Evolutionary conservation across 306 rosid genomes (phyloP).

Genomic region (Sphenostylis stenocarpa): DNA sequence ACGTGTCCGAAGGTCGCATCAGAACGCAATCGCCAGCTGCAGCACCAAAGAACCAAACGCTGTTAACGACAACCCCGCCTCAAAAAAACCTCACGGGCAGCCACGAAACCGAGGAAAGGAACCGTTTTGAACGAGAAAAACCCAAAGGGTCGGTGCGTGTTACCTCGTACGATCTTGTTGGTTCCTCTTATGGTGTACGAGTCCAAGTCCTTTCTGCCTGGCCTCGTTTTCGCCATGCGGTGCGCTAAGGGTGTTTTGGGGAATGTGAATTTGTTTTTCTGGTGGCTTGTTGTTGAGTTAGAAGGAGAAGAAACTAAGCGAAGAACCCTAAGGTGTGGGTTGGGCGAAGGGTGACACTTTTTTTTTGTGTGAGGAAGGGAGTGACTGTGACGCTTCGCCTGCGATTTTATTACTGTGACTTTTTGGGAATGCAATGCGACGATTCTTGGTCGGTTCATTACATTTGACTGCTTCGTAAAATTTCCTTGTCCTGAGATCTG

Average conservation of each 20-base stretch:
- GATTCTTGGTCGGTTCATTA: conserved; percentile 17
- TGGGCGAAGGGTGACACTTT: not conserved
- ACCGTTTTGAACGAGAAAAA: conserved; percentile 1
- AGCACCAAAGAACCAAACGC: not conserved
- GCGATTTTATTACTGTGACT: conserved; percentile 26
- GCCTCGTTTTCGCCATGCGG: conserved; percentile 59
- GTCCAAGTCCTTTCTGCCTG: conserved; percentile 61
- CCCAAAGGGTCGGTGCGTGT: not conserved
- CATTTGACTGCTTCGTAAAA: not conserved
- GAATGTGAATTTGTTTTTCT: not conserved
- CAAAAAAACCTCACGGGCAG: not conserved
- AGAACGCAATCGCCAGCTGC: conserved; percentile 74
- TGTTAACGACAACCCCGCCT: not conserved
- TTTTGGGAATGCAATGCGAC: conserved; percentile 18
- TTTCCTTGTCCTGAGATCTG: not conserved
- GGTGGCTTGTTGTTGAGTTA: not conserved
- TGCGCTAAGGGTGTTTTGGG: not conserved
- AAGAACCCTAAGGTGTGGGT: conserved; percentile 26
- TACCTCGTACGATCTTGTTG: conserved; percentile 75
- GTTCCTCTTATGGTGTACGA: conserved; percentile 75
- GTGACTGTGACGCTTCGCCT: conserved; percentile 35
- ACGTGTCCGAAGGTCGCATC: conserved; percentile 76
- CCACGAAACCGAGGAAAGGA: not conserved
- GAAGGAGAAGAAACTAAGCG: conserved; percentile 1
- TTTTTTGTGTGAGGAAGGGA: not conserved